These are phyloP conservation scores for Heliocybe sulcata DNA, from an alignment of 1,284 basidiomycete species.

Conservation along the genomic window DNA sequence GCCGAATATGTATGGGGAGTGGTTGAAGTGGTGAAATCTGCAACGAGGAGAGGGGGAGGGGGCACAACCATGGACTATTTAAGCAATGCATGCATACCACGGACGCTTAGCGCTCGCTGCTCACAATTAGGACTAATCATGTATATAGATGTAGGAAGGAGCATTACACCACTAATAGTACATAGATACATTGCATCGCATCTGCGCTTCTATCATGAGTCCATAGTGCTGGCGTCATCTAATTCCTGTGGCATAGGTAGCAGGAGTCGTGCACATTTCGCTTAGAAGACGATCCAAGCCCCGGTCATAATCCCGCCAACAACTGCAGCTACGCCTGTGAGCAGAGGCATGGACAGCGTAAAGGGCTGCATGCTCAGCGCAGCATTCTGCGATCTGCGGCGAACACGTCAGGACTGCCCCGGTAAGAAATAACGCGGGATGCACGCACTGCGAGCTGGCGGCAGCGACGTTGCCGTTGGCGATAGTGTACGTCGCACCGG, in stretches of 20 bases:
- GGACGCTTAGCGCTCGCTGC: background rate
- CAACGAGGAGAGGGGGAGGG: background rate
- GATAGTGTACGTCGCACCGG: constrained; percentile 42
- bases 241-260: background rate
- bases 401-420: background rate
- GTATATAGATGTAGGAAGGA: background rate
- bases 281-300: constrained; percentile 34
- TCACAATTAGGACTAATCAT: background rate
- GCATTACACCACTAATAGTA: background rate
- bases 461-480: constrained; percentile 12
- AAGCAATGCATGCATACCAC: background rate
- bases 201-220: background rate
- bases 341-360: constrained; percentile 25
- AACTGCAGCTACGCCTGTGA: constrained; percentile 34
- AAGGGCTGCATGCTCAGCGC: constrained; percentile 19
- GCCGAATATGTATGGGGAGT: constrained; percentile 76
- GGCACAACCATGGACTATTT: background rate
- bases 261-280: too few relatives aligned
- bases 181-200: background rate
- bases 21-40: constrained; percentile 32
- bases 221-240: background rate
- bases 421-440: background rate
- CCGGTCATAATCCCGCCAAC: constrained; percentile 32
- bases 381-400: constrained; percentile 5
- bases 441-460: background rate